Percentiles rank a stretch among this genome's conserved stretches.
Evolutionary conservation across 768 basidiomycete species (phyloP).

Genomic region (Suillus fuscotomentosus): DNA sequence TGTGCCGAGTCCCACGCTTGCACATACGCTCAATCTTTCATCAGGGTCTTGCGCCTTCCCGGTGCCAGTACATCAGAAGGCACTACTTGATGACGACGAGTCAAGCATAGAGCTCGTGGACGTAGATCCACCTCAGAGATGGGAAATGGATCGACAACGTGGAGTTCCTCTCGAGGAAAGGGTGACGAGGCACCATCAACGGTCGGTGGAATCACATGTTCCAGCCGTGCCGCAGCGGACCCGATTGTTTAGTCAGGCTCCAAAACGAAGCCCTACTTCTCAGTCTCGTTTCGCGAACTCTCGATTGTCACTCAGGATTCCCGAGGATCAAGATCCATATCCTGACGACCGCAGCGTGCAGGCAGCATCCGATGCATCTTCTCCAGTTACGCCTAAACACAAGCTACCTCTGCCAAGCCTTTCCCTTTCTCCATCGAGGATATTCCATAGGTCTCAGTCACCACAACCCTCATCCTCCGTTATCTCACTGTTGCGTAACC

Average conservation of each 20-base stretch:
- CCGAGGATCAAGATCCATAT: constrained; percentile 31
- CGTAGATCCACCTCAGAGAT: constrained; percentile 39
- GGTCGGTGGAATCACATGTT: constrained; percentile 30
- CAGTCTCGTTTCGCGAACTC: constrained; percentile 32
- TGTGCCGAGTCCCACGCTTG: background rate
- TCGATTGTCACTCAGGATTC: constrained; percentile 32
- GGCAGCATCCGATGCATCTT: constrained; percentile 30
- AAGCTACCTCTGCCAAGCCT: constrained; percentile 27
- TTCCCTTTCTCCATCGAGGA: constrained; percentile 29
- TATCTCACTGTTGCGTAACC: constrained; percentile 33
- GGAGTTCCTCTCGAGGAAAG: constrained; percentile 44
- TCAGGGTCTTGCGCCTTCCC: constrained; percentile 12
- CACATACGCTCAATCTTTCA: background rate
- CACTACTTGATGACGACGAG: constrained; percentile 44
- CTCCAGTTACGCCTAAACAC: constrained; percentile 32
- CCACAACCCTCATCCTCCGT: constrained; percentile 35
- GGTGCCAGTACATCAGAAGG: constrained; percentile 8
- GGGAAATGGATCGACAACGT: constrained; percentile 44
- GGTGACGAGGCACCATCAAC: constrained; percentile 32
- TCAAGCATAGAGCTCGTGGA: constrained; percentile 55
- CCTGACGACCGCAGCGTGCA: constrained; percentile 27
- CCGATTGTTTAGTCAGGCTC: constrained; percentile 27
- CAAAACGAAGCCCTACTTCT: constrained; percentile 24
- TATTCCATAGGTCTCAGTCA: constrained; percentile 32
- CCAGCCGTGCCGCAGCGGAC: constrained; percentile 26